These are phyloP conservation scores for Piper betle DNA, from an alignment of 164 flowering plant genomes.

Conservation along the genomic window DNA sequence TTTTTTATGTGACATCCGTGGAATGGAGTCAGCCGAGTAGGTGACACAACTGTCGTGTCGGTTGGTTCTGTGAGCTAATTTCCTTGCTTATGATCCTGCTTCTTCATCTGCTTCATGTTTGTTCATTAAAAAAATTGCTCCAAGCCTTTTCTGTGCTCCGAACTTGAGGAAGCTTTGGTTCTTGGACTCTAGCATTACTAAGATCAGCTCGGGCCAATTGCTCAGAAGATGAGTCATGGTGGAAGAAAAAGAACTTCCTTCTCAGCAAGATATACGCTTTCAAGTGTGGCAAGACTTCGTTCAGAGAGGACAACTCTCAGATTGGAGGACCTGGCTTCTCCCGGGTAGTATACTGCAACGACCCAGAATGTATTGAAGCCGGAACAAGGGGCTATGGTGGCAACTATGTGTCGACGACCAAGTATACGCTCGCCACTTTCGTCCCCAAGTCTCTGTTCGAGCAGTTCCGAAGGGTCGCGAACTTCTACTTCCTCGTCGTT, in stretches of 20 bases:
- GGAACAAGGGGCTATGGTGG: constrained; percentile 21
- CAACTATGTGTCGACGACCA: constrained; percentile 67
- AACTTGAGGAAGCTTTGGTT: not conserved
- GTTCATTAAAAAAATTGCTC: not conserved
- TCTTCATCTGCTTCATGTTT: too few relatives aligned
- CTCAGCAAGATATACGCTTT: constrained; percentile 49
- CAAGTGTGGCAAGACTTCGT: constrained; percentile 37
- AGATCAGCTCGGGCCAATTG: not conserved
- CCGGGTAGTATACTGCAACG: constrained; percentile 54
- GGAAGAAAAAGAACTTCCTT: constrained; percentile 34
- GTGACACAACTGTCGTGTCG: not conserved
- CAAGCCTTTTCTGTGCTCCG: not conserved
- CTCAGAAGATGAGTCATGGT: constrained; percentile 10
- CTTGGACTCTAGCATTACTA: not conserved
- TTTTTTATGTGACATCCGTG: not conserved
- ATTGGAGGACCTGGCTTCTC: constrained; percentile 81
- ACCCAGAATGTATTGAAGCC: constrained; percentile 41
- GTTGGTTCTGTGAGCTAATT: not conserved
- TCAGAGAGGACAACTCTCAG: constrained; percentile 40
- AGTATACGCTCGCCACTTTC: constrained; percentile 55
- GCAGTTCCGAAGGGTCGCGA: constrained; percentile 81
- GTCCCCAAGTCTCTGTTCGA: constrained; percentile 77
- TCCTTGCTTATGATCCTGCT: not conserved
- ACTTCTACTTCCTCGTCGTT: constrained; percentile 53
- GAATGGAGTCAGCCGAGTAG: not conserved